Evolutionary conservation across 2,329 filamentous ascomycete species (phyloP).

Genomic region (Epichloe typhina): DNA sequence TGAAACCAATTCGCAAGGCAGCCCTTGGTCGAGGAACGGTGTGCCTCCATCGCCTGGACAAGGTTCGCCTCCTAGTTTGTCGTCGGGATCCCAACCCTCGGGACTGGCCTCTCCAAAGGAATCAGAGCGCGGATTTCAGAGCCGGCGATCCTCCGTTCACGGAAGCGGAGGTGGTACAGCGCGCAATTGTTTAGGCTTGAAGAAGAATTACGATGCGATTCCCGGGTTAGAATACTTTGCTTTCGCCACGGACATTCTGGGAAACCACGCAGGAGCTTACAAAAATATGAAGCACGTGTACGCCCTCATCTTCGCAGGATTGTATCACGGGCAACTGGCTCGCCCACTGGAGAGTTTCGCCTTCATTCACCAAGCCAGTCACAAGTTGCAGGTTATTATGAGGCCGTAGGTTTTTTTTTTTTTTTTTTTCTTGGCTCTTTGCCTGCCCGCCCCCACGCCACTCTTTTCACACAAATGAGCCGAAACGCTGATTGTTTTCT

Average conservation of each 20-base stretch:
- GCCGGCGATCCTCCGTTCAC: constrained; percentile 40
- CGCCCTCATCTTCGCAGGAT: constrained; percentile 66
- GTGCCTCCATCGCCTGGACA: constrained; percentile 38
- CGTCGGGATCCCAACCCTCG: constrained; percentile 34
- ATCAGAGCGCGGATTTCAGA: constrained; percentile 29
- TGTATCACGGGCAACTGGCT: constrained; percentile 82
- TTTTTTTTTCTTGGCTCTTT: background rate
- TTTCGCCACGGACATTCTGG: constrained; percentile 74
- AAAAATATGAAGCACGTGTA: constrained; percentile 76
- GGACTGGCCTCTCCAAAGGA: constrained; percentile 40
- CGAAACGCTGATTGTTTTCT: background rate
- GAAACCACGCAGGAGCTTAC: constrained; percentile 64
- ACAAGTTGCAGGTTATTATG: constrained; percentile 56
- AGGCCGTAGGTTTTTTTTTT: constrained; percentile 45
- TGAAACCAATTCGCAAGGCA: constrained; percentile 21
- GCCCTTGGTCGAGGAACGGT: constrained; percentile 33
- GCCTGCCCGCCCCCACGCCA: background rate
- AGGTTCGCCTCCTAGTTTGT: constrained; percentile 37
- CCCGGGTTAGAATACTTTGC: constrained; percentile 86
- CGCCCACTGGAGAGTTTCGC: constrained; percentile 74
- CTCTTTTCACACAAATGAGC: no score
- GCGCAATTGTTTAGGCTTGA: constrained; percentile 18
- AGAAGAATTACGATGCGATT: constrained; percentile 66
- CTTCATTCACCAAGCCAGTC: constrained; percentile 43
- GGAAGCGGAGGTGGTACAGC: constrained; percentile 13